These are phyloP conservation scores for Microcera coccophila DNA, from an alignment of 2,329 filamentous ascomycete species.

Conservation along the genomic window DNA sequence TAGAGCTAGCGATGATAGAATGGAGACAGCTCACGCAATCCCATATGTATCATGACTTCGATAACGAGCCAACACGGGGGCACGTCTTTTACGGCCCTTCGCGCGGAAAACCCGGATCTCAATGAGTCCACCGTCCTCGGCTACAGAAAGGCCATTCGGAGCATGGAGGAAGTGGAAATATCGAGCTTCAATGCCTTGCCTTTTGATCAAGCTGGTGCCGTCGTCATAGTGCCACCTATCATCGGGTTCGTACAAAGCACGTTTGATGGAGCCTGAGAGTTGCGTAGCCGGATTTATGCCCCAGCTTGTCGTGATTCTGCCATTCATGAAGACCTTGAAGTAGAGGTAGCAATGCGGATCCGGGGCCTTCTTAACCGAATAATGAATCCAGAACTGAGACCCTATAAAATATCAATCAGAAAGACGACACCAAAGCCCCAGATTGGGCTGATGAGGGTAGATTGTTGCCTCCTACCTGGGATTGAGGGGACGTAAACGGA, in stretches of 20 bases:
- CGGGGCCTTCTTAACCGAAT: conserved; percentile 37
- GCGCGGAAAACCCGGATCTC: conserved; percentile 52
- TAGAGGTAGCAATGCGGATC: conserved; percentile 41
- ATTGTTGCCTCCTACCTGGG: conserved; percentile 39
- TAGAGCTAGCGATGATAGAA: background rate
- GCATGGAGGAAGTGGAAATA: conserved; percentile 48
- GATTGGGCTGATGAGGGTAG: background rate
- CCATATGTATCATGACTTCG: conserved; percentile 48
- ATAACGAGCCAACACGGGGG: conserved; percentile 41
- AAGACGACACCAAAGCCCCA: background rate
- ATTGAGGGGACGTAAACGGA: conserved; percentile 56
- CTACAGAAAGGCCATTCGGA: conserved; percentile 35
- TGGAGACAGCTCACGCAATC: conserved; percentile 47
- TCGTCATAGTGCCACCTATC: conserved; percentile 39
- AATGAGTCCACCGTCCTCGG: conserved; percentile 53
- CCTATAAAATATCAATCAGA: conserved; percentile 33
- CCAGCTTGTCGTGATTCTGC: conserved; percentile 49
- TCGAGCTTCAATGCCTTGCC: conserved; percentile 45
- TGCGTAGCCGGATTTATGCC: conserved; percentile 41
- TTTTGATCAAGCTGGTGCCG: conserved; percentile 30
- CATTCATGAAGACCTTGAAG: conserved; percentile 56
- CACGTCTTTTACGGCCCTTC: conserved; percentile 41
- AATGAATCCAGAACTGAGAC: conserved; percentile 51
- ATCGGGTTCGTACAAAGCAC: conserved; percentile 48
- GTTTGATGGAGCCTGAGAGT: conserved; percentile 39